Conservation (phyloP, 2,329 filamentous ascomycete genomes). For the Venturia aucupariae region DNA sequence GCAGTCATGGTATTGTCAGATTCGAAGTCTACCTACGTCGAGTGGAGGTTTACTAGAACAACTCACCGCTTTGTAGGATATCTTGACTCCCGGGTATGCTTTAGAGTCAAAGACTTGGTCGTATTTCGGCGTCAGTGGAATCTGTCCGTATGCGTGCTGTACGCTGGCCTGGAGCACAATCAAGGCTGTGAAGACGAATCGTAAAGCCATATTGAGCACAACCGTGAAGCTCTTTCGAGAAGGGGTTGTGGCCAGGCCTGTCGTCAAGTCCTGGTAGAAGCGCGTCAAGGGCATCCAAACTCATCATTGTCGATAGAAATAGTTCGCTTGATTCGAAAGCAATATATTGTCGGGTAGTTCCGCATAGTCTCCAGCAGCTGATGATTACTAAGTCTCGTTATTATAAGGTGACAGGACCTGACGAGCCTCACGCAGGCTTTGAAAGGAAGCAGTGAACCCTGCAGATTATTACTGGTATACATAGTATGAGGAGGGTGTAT, state of each 20-base stretch:
- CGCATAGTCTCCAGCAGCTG: neutral
- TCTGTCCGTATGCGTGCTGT: neutral
- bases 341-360: neutral
- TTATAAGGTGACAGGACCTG: neutral
- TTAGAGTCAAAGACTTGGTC: constrained; percentile 11
- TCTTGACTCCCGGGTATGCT: constrained; percentile 6
- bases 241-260: neutral
- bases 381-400: too few relatives aligned
- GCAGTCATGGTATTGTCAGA: neutral
- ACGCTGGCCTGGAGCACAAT: neutral
- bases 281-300: neutral
- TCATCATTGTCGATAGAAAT: neutral
- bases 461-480: too few relatives aligned
- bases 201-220: neutral
- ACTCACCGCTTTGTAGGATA: constrained; percentile 9
- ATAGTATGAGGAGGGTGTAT: neutral
- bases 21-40: too few relatives aligned
- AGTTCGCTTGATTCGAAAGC: neutral
- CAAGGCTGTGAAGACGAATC: neutral
- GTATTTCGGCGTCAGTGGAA: constrained; percentile 1
- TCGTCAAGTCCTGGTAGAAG: neutral
- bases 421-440: neutral
- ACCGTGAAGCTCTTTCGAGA: neutral
- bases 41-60: neutral
- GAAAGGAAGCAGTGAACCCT: too few relatives aligned